phyloP scores from a whole-genome alignment of 495 filamentous ascomycete species.

The Hypoxylon cercidicola region DNA sequence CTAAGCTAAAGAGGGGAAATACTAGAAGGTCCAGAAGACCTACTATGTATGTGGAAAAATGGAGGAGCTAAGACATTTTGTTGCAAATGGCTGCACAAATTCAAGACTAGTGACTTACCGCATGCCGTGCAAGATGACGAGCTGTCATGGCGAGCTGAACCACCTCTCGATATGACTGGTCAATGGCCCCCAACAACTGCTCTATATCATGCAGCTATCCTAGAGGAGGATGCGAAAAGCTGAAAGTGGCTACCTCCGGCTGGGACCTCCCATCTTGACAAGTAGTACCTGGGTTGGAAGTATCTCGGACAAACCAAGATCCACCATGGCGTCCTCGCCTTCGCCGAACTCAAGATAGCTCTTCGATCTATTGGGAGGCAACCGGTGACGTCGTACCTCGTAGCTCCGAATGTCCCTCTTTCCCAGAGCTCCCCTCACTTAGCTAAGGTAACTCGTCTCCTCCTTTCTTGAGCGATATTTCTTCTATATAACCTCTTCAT shows the following conservation, averaged over 20 bases:
- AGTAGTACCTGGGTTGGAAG: slow-evolving; percentile 16
- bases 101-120: slow-evolving; percentile 2
- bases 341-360: slow-evolving; percentile 37
- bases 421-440: slow-evolving; percentile 27
- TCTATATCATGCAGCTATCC: slow-evolving; percentile 16
- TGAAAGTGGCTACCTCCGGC: slow-evolving; percentile 30
- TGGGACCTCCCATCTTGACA: slow-evolving; percentile 12
- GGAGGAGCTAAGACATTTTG: slow-evolving; percentile 29
- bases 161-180: slow-evolving; percentile 26
- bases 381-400: slow-evolving; percentile 30
- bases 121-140: slow-evolving; percentile 30
- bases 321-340: slow-evolving; percentile 35
- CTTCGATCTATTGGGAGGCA: slow-evolving; percentile 35
- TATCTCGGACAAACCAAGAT: slow-evolving; percentile 19
- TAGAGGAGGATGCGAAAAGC: slow-evolving; percentile 27
- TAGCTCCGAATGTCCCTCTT: slow-evolving; percentile 23
- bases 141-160: slow-evolving; percentile 19
- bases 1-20: slow-evolving; percentile 21
- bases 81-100: slow-evolving; percentile 15
- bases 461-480: slow-evolving; percentile 13
- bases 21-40: slow-evolving; percentile 18
- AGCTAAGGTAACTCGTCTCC: slow-evolving; percentile 12
- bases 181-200: slow-evolving; percentile 7
- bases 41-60: slow-evolving; percentile 13
- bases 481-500: slow-evolving; percentile 29